Conservation (phyloP, 345 rosid species). For the Eucalyptus polybractea region DNA sequence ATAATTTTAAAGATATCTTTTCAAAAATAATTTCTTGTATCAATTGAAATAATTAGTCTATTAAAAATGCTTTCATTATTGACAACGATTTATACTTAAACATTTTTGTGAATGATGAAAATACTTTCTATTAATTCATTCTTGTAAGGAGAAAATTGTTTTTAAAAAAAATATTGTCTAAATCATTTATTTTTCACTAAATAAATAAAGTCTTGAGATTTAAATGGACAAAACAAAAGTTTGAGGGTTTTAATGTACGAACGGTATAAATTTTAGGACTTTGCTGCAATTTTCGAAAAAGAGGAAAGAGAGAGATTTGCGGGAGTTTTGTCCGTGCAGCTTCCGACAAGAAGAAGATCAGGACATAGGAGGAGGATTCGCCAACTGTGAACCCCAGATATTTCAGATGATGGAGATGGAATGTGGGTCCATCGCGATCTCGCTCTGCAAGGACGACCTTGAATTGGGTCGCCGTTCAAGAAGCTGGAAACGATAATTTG, state of each 20-base stretch:
- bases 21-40: too few species aligned
- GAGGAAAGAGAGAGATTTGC: not conserved
- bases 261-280: not conserved
- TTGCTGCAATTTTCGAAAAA: not conserved
- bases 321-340: not conserved
- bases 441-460: not conserved
- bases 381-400: not conserved
- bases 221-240: not conserved
- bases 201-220: too few species aligned
- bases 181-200: too few species aligned
- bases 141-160: too few species aligned
- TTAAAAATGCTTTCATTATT: too few species aligned
- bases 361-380: not conserved
- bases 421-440: not conserved
- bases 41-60: not conserved
- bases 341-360: not conserved
- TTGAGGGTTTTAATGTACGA: not conserved
- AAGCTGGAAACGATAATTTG: not conserved
- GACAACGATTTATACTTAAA: too few species aligned
- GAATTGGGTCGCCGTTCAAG: not conserved
- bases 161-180: too few species aligned
- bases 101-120: fast-evolving
- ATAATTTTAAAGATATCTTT: too few species aligned
- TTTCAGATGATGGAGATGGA: not conserved
- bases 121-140: too few species aligned